Evolutionary conservation across 2,329 filamentous ascomycete genomes (phyloP).

Genomic region (Alternaria triticina): DNA sequence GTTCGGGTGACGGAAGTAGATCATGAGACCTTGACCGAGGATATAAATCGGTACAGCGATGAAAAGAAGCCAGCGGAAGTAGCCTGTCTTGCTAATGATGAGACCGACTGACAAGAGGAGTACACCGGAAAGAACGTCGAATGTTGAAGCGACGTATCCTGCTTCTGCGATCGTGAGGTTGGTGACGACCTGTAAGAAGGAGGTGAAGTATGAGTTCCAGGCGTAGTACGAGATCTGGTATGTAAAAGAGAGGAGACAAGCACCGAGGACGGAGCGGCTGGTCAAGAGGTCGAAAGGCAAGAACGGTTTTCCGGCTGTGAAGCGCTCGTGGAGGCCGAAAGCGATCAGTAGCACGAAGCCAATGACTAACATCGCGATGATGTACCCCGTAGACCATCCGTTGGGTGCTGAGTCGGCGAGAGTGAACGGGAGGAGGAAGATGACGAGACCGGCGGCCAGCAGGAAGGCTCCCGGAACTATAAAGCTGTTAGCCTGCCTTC

Average conservation of each 20-base stretch:
- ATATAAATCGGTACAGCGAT: conserved; percentile 53
- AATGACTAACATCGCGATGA: conserved; percentile 47
- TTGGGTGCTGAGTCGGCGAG: conserved; percentile 27
- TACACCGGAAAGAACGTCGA: conserved; percentile 38
- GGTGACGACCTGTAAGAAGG: conserved; percentile 48
- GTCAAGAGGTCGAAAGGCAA: conserved; percentile 47
- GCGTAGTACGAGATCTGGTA: conserved; percentile 33
- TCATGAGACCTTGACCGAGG: conserved; percentile 32
- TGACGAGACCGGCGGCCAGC: conserved; percentile 62
- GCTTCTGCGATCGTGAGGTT: conserved; percentile 32
- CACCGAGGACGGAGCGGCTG: conserved; percentile 54
- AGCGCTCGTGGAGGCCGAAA: conserved; percentile 49
- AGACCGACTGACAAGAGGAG: conserved; percentile 22
- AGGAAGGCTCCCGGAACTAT: conserved; percentile 63
- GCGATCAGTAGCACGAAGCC: conserved; percentile 38
- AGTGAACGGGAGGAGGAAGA: conserved; percentile 74
- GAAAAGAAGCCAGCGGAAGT: conserved; percentile 53
- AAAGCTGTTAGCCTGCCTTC: neutral
- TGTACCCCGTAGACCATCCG: conserved; percentile 31
- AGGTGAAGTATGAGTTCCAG: conserved; percentile 48
- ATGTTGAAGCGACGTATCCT: conserved; percentile 35
- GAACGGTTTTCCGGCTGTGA: conserved; percentile 46
- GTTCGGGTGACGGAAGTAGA: conserved; percentile 33
- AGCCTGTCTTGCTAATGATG: conserved; percentile 27
- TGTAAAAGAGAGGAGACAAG: conserved; percentile 55